Evolutionary conservation across 2,329 filamentous ascomycete species (phyloP).

Genomic region (Talaromyces pinophilus): DNA sequence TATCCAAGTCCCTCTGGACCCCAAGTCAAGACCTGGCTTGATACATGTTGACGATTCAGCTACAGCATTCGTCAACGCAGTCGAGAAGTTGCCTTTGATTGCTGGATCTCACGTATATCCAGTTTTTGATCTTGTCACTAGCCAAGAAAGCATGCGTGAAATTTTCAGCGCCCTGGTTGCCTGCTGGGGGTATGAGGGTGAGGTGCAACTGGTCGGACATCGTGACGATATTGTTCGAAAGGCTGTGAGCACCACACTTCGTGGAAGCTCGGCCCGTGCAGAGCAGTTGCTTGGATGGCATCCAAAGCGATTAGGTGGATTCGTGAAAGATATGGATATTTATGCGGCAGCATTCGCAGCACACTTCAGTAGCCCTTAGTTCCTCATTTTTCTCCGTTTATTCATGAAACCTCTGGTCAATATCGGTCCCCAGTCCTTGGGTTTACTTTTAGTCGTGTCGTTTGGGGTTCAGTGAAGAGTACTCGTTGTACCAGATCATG

Average conservation of each 20-base stretch:
- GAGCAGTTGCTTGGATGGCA: slow-evolving; percentile 38
- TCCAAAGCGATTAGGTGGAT: slow-evolving; percentile 32
- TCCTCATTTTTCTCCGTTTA: background rate
- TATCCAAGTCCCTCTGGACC: slow-evolving; percentile 30
- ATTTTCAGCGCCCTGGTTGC: slow-evolving; percentile 31
- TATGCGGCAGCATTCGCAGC: slow-evolving; percentile 23
- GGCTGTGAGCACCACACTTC: slow-evolving; percentile 32
- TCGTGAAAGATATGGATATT: slow-evolving; percentile 27
- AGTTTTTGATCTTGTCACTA: slow-evolving; percentile 41
- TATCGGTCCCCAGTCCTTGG: background rate
- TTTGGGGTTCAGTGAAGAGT: background rate
- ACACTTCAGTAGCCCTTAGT: background rate
- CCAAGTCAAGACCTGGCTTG: slow-evolving; percentile 29
- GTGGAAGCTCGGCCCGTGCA: slow-evolving; percentile 31
- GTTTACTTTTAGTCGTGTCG: background rate
- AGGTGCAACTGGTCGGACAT: slow-evolving; percentile 31
- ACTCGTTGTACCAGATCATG: background rate
- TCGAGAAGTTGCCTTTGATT: slow-evolving; percentile 36
- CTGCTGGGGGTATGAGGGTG: slow-evolving; percentile 31
- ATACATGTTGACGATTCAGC: slow-evolving; percentile 46
- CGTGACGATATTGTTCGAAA: slow-evolving; percentile 31
- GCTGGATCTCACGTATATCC: slow-evolving; percentile 35
- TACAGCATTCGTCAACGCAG: slow-evolving; percentile 33
- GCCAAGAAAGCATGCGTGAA: slow-evolving; percentile 35
- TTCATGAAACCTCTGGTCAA: no score